Percentiles rank a stretch among this genome's conserved stretches.
Evolutionary conservation across 768 basidiomycete species (phyloP).

Genomic region (Suillus tomentosus): DNA sequence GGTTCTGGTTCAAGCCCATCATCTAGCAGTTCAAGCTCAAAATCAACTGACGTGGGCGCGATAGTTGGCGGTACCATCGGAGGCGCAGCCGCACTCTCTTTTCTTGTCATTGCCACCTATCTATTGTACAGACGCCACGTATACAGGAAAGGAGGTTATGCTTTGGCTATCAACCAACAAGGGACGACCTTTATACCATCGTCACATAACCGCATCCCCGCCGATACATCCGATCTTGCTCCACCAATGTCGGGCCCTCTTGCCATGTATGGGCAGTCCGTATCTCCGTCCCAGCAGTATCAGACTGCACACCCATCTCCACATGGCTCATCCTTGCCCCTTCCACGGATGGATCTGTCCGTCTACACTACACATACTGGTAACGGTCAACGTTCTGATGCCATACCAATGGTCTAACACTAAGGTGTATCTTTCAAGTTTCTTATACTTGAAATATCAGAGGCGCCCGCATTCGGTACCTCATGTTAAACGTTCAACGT

Average conservation of each 20-base stretch:
- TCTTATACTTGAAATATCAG: not conserved
- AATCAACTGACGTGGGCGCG: slow-evolving; percentile 17
- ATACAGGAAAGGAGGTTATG: slow-evolving; percentile 2
- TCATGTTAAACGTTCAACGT: too few relatives aligned
- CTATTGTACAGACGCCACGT: slow-evolving; percentile 18
- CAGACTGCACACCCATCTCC: not conserved
- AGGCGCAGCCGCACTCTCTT: slow-evolving; percentile 17
- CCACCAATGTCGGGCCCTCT: not conserved
- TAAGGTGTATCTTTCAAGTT: not conserved
- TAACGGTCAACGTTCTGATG: slow-evolving; percentile 6
- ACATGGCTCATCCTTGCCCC: slow-evolving; percentile 10
- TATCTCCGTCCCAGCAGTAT: not conserved
- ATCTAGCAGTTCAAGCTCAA: slow-evolving; percentile 12
- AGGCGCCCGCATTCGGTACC: not conserved
- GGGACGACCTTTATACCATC: not conserved
- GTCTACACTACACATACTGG: slow-evolving; percentile 16
- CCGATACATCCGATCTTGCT: slow-evolving; percentile 15
- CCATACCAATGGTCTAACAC: slow-evolving; percentile 25
- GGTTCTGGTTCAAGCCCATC: slow-evolving; percentile 12
- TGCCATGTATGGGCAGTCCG: not conserved
- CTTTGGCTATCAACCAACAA: not conserved
- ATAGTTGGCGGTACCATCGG: slow-evolving; percentile 29
- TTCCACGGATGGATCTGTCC: slow-evolving; percentile 14
- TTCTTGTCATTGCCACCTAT: slow-evolving; percentile 18
- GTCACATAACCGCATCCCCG: slow-evolving; percentile 16